A percentile compares a stretch with the other conserved stretches of the same genome.
These are phyloP conservation scores for Boletus subparvulus DNA, from an alignment of 768 basidiomycete genomes.

Conservation along the genomic window DNA sequence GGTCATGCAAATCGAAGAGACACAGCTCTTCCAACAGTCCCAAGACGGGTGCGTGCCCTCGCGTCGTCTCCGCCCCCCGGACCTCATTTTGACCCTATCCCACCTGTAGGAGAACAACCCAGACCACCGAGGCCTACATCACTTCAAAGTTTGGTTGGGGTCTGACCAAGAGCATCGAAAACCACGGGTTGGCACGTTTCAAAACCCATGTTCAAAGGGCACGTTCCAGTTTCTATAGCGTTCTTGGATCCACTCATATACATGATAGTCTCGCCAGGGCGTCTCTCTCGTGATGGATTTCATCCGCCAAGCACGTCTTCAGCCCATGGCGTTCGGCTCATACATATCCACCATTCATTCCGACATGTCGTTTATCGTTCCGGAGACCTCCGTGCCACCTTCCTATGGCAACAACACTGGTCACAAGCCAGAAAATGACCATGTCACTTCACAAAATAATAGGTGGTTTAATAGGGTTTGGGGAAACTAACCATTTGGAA, in stretches of 20 bases:
- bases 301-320: slow-evolving; percentile 72
- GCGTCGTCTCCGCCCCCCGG: not conserved
- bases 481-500: slow-evolving; percentile 16
- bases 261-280: slow-evolving; percentile 75
- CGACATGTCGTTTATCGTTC: slow-evolving; percentile 29
- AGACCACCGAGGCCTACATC: slow-evolving; percentile 83
- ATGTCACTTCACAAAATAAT: slow-evolving; percentile 11
- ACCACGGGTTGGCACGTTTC: slow-evolving; percentile 78
- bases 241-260: not conserved
- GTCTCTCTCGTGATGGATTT: slow-evolving; percentile 78
- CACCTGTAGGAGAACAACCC: slow-evolving; percentile 65
- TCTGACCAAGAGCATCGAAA: slow-evolving; percentile 83
- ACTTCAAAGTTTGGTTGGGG: slow-evolving; percentile 92
- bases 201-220: slow-evolving; percentile 86
- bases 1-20: slow-evolving; percentile 90
- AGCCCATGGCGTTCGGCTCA: slow-evolving; percentile 46
- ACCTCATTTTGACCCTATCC: not conserved
- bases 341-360: slow-evolving; percentile 36
- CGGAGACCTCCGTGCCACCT: slow-evolving; percentile 21
- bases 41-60: slow-evolving; percentile 58
- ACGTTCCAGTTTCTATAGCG: slow-evolving; percentile 26
- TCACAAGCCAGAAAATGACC: slow-evolving; percentile 20
- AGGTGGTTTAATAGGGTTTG: slow-evolving; percentile 30
- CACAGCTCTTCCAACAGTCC: slow-evolving; percentile 66
- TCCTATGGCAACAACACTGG: slow-evolving; percentile 9